Evolutionary conservation across 2,329 filamentous ascomycete genomes (phyloP).

Genomic region (Fusarium neocosmosporiellum): DNA sequence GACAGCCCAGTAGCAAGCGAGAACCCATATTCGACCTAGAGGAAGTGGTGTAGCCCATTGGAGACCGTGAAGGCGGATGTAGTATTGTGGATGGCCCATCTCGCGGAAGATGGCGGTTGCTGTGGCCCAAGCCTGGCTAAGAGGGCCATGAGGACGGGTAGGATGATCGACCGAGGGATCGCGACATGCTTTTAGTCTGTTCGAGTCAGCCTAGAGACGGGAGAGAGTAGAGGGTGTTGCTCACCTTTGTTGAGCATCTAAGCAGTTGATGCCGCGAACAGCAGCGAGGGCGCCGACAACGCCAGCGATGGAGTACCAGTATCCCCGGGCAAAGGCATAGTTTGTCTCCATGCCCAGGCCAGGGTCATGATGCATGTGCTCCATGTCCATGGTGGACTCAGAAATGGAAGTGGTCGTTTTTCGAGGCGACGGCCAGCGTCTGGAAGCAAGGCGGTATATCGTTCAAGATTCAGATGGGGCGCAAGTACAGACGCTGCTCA

Average conservation of each 20-base stretch:
- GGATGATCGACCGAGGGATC: conserved; percentile 59
- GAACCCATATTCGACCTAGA: conserved; percentile 64
- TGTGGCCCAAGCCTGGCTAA: conserved; percentile 67
- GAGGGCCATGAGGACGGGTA: conserved; percentile 60
- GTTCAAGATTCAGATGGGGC: neutral
- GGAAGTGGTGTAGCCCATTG: conserved; percentile 70
- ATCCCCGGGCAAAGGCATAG: conserved; percentile 63
- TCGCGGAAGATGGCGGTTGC: conserved; percentile 68
- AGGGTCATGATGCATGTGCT: conserved; percentile 43
- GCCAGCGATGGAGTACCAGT: conserved; percentile 69
- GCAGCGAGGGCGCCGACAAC: conserved; percentile 56
- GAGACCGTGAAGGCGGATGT: conserved; percentile 58
- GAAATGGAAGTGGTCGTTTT: neutral
- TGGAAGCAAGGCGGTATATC: neutral
- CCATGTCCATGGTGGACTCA: conserved; percentile 48
- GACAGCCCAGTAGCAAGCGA: conserved; percentile 69
- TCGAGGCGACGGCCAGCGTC: conserved; percentile 9
- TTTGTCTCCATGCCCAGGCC: conserved; percentile 57
- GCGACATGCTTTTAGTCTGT: conserved; percentile 60
- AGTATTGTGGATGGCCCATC: conserved; percentile 65
- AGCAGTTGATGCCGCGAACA: conserved; percentile 57
- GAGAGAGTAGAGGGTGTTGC: neutral
- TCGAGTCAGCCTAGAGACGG: accelerated
- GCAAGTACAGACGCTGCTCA: neutral
- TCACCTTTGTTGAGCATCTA: conserved; percentile 57